These are phyloP conservation scores for Phyllosticta citrichinensis DNA, from an alignment of 2,329 filamentous ascomycete species.

Conservation along the genomic window DNA sequence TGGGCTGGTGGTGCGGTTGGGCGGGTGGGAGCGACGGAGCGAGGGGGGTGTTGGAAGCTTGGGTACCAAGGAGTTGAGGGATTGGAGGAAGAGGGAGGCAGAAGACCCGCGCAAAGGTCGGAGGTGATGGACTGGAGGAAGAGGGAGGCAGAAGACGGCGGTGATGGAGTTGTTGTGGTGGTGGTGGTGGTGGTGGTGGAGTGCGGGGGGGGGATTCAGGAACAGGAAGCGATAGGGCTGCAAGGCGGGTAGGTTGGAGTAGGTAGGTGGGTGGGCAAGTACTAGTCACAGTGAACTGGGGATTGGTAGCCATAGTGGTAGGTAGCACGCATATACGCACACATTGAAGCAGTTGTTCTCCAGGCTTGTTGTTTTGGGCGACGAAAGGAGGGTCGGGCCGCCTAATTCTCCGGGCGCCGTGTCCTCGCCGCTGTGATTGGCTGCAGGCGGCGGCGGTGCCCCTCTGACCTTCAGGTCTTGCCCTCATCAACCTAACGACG, in stretches of 20 bases:
- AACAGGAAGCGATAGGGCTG: neutral
- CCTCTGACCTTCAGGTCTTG: no score
- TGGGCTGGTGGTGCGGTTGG: constrained; percentile 51
- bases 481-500: no score
- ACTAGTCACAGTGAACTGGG: neutral
- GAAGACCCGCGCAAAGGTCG: constrained; percentile 62
- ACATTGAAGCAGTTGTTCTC: no score
- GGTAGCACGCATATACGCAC: no score
- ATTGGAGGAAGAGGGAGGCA: constrained; percentile 72
- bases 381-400: no score
- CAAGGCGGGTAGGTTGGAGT: neutral
- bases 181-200: neutral
- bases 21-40: constrained; percentile 57
- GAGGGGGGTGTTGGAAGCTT: constrained; percentile 84
- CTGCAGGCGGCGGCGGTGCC: no score
- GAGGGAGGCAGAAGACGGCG: constrained; percentile 1
- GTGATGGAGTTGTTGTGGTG: neutral
- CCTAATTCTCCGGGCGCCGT: no score
- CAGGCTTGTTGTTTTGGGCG: no score
- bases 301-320: neutral
- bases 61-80: constrained; percentile 84
- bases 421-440: no score
- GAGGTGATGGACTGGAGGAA: neutral
- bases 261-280: neutral
- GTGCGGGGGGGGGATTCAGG: neutral